Evolutionary conservation across 164 flowering plant species (phyloP), one percentile per base, ranked within the genome.

Genomic region (Taxillus chinensis): DNA sequence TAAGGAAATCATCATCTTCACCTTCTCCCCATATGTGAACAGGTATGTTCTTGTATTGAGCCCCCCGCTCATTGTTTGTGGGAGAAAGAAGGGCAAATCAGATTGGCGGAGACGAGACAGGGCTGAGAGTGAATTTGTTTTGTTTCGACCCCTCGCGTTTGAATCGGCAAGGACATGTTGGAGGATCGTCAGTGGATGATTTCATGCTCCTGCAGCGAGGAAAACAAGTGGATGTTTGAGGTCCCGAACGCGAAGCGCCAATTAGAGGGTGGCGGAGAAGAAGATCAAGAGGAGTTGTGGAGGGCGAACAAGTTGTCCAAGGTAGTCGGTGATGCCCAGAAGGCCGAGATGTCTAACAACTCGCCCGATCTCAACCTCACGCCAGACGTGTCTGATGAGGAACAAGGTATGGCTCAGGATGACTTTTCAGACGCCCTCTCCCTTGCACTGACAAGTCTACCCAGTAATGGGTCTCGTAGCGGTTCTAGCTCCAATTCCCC

Each of bases 131-230:
- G 27, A 27, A 27, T 27, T 27, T 27, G 27, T 2, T 27, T 27
- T 27, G 27, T 27, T 27, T 27, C 27, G 27, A 27, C 27, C 27
- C 0, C 27, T 27, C 27, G 27, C 27, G 27, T 27, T 27, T 27
- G 27, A 27, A 27, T 27, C 27, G 27, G 27, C 54, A 3, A 60
- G 70, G 81, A 69, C 63, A 83, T 83, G 88, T 76, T 83, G 73
- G 85, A 83, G 65, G 79, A 70, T 41, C 72, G 79, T 39, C 69
- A 81, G 0, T 62, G 82, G 65, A 63, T 66, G 53, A 74, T 75
- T 59, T 57, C 73, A 1, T 62, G 71, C 66, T 66, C 81, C 57
- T 72, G 77, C 71, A 76, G 77, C 52, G 62, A 60, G 15, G 80
- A 78, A 59, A 58, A 57, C 63, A 67, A 71, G 62, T 78, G 82